Conservation (phyloP, 2,329 filamentous ascomycete species). For the Macrophomina phaseolina region DNA sequence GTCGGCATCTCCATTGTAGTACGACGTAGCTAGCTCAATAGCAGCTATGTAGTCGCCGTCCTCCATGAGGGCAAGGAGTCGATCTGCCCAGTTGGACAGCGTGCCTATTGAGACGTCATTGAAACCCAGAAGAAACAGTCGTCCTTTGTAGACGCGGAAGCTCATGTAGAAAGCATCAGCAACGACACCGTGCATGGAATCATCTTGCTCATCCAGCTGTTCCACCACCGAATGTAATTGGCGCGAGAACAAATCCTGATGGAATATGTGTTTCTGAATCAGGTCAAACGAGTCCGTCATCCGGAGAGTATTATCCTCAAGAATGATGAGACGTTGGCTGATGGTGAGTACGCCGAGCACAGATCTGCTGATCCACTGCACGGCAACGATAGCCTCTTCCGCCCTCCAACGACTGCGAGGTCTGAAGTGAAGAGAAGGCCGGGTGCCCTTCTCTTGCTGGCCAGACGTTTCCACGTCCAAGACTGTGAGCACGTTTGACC, state of each 20-base stretch:
- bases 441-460: conserved; percentile 74
- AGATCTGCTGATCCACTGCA: conserved; percentile 95
- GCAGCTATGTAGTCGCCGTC: conserved; percentile 94
- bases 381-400: conserved; percentile 92
- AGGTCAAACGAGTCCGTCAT: conserved; percentile 96
- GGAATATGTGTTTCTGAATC: conserved; percentile 89
- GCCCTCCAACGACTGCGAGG: conserved; percentile 88
- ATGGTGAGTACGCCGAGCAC: conserved; percentile 92
- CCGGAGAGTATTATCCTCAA: conserved; percentile 87
- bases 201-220: conserved; percentile 83
- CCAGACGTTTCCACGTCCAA: conserved; percentile 81
- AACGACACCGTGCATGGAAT: conserved; percentile 91
- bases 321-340: conserved; percentile 87
- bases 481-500: conserved; percentile 96
- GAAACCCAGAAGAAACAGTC: conserved; percentile 90
- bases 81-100: conserved; percentile 95
- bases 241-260: conserved; percentile 85
- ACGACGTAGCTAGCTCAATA: conserved; percentile 87
- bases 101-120: conserved; percentile 90
- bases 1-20: conserved; percentile 89
- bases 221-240: conserved; percentile 87
- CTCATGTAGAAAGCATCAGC: conserved; percentile 99
- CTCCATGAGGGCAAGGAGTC: conserved; percentile 92
- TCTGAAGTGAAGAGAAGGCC: conserved; percentile 77
- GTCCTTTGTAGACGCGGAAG: conserved; percentile 92